Evolutionary conservation across 768 basidiomycete species (phyloP).

Genomic region (Omphalotus guepiniiformis): DNA sequence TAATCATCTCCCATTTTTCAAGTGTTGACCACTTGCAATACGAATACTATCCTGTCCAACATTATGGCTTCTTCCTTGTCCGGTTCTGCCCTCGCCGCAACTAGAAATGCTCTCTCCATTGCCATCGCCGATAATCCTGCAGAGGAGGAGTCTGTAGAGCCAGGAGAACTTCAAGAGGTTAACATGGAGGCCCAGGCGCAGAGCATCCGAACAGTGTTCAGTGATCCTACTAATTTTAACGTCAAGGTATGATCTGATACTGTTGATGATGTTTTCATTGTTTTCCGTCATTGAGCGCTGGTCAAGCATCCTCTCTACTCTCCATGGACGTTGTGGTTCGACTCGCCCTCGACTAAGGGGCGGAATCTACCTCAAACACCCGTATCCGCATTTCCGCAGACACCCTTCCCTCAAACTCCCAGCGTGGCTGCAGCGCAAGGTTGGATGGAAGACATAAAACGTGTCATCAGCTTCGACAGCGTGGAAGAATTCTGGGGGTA

Average conservation of each 20-base stretch:
- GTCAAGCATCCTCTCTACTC: slow-evolving; percentile 88
- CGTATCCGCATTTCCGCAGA: slow-evolving; percentile 71
- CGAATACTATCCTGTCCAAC: neutral
- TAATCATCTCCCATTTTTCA: neutral
- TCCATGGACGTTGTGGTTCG: slow-evolving; percentile 97
- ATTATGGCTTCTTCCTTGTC: slow-evolving; percentile 50
- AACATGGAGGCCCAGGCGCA: slow-evolving; percentile 83
- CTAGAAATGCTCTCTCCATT: slow-evolving; percentile 72
- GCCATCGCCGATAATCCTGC: slow-evolving; percentile 59
- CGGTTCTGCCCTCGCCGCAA: slow-evolving; percentile 67
- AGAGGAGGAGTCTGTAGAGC: slow-evolving; percentile 48
- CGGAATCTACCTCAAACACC: slow-evolving; percentile 86
- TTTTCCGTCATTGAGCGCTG: slow-evolving; percentile 6
- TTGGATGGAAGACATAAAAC: slow-evolving; percentile 99
- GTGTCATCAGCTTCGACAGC: slow-evolving; percentile 91
- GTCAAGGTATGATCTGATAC: slow-evolving; percentile 67
- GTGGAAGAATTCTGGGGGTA: slow-evolving; percentile 99
- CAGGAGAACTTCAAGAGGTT: slow-evolving; percentile 84
- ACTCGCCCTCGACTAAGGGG: slow-evolving; percentile 88
- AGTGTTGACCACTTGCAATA: neutral
- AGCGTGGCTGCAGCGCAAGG: slow-evolving; percentile 71
- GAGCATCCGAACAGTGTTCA: slow-evolving; percentile 88
- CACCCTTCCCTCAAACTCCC: slow-evolving; percentile 70
- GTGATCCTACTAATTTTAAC: slow-evolving; percentile 88
- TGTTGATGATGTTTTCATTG: neutral